Base-by-base conservation (phyloP, 2,329 filamentous ascomycete species). In the Colletotrichum orchidophilum region DNA sequence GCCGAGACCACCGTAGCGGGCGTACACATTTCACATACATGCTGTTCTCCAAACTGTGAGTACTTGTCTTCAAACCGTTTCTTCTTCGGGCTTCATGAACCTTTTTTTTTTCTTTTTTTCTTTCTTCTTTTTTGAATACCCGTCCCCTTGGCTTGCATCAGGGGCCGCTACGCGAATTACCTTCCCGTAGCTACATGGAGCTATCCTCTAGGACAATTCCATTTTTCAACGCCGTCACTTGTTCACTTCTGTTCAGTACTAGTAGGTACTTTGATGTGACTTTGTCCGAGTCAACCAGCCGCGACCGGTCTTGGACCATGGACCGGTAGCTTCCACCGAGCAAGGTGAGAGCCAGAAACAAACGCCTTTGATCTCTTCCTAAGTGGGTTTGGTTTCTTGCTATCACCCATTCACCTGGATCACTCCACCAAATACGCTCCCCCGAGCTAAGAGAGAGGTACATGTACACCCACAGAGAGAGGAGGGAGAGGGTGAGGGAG, bases 61-160 rank as follows among this genome's bases (percentile, higher is more conserved):
- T 49, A n/a, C 24, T 46, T n/a, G 39, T 46, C 39, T 46, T 46
- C 18, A 46, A 26, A 61, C 67, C 67, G 62, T 66, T 70, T 66
- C 54, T 54, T 24, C 21, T 21, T 26, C 52, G 18, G 18, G 26
- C 52, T 53, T 71, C 26, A 26, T 24, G 21, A 13, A n/a, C 29
- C 26, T 15, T 52, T 29, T 52, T n/a, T 31, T 15, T 52, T 29
- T 52, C 26, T 15, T 52, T 29, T 52, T n/a, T 31, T 15, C 42
- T 29, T 52, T n/a, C n/a, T n/a, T n/a, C n/a, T 31, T 15, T 52
- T 29, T 52, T n/a, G 21, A 57, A 55, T 50, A 29, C 27, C 15
- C 50, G 46, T 62, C 39, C 52, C 52, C 29, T 42, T 63, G 64
- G 31, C 58, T 71, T 57, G 68, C 63, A 27, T 42, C 29, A 61